Percentiles rank a stretch among this genome's conserved stretches.
Evolutionary conservation across 2,329 filamentous ascomycete genomes (phyloP).

Genomic region (Clonostachys chloroleuca): DNA sequence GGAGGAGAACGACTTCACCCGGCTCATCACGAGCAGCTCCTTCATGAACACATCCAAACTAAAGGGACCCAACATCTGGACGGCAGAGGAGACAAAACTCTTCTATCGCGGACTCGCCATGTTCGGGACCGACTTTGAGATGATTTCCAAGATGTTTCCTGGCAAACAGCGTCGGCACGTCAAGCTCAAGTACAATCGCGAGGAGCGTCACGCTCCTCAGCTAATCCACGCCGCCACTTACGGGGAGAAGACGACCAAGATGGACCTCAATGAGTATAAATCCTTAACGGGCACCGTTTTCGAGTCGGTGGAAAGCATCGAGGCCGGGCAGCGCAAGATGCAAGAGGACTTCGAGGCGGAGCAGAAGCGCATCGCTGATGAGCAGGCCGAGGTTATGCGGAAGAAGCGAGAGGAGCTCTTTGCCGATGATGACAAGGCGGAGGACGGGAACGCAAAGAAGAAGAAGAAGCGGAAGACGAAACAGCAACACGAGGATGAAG

Average conservation of each 20-base stretch:
- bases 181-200: constrained; percentile 79
- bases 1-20: constrained; percentile 76
- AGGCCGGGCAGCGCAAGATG: constrained; percentile 46
- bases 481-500: constrained; percentile 12
- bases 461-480: constrained; percentile 24
- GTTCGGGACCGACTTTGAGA: constrained; percentile 81
- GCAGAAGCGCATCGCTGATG: constrained; percentile 34
- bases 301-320: constrained; percentile 49
- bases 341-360: constrained; percentile 39
- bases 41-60: constrained; percentile 60
- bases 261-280: constrained; percentile 59
- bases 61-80: constrained; percentile 64
- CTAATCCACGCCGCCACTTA: constrained; percentile 58
- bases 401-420: constrained; percentile 45
- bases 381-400: constrained; percentile 40
- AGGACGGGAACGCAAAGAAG: constrained; percentile 14
- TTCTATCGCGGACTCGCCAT: constrained; percentile 73
- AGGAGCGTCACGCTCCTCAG: constrained; percentile 63
- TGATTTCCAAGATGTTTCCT: constrained; percentile 73
- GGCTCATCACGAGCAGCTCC: constrained; percentile 63
- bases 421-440: constrained; percentile 26
- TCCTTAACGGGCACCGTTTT: constrained; percentile 47
- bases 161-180: constrained; percentile 67
- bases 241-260: constrained; percentile 50
- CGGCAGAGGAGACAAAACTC: constrained; percentile 62